phyloP scores from a whole-genome alignment of 768 basidiomycete species.

The Trametes sanguinea region DNA sequence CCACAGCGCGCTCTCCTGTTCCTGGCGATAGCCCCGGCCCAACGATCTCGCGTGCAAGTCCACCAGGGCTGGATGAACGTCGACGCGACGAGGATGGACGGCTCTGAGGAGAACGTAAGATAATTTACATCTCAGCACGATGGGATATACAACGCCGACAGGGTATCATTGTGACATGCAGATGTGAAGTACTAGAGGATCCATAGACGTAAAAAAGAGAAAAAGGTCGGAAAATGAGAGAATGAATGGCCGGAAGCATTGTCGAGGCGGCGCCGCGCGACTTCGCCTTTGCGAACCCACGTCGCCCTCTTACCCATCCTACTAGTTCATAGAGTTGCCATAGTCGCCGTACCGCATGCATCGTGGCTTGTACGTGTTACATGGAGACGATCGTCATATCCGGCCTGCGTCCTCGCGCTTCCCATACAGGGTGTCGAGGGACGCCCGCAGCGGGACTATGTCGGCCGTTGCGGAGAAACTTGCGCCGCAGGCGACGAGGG shows the following conservation, averaged over 20 bases:
- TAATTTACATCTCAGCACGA: conserved; percentile 20
- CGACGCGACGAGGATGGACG: no score
- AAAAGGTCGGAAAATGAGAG: not conserved
- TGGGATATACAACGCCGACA: conserved; percentile 18
- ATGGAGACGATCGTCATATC: conserved; percentile 16
- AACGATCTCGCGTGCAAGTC: not conserved
- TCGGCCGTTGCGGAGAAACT: conserved; percentile 23
- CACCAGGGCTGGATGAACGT: no score
- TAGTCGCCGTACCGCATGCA: conserved; percentile 9
- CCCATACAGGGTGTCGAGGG: not conserved
- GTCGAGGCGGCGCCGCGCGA: conserved; percentile 1
- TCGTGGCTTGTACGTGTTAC: not conserved
- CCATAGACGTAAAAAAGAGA: conserved; percentile 10
- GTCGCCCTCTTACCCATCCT: not conserved
- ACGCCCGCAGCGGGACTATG: conserved; percentile 16
- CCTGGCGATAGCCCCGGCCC: not conserved
- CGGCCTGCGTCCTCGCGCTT: not conserved
- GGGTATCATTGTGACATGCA: conserved; percentile 23
- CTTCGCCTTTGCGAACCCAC: conserved; percentile 8
- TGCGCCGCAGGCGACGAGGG: conserved; percentile 32
- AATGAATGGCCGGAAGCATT: not conserved
- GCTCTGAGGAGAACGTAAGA: not conserved
- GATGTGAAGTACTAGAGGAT: conserved; percentile 19
- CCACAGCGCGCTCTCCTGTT: not conserved
- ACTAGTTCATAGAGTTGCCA: conserved; percentile 4